Evolutionary conservation across 1,139 yeast genomes (phyloP).

Genomic region (Geotrichum macrosporum): DNA sequence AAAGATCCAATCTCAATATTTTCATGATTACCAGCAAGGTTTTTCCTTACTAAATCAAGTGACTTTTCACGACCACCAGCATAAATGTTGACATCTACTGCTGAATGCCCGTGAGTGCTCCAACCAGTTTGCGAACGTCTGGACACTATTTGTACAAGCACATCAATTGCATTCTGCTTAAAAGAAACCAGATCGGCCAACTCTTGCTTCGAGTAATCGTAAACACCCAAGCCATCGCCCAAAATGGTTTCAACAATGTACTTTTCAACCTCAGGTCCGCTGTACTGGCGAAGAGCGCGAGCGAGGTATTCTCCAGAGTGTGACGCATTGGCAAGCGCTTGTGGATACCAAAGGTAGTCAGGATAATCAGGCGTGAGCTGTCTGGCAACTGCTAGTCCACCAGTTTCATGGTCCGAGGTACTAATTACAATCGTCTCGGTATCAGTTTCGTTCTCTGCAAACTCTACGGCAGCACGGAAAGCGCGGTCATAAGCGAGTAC

Average conservation of each 20-base stretch:
- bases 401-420: conserved; percentile 90
- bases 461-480: conserved; percentile 62
- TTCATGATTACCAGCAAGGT: conserved; percentile 51
- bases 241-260: conserved; percentile 52
- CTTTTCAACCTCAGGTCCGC: conserved; percentile 36
- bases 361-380: conserved; percentile 59
- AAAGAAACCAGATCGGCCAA: conserved; percentile 36
- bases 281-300: conserved; percentile 37
- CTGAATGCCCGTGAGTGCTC: conserved; percentile 87
- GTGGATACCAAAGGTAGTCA: conserved; percentile 74
- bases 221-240: conserved; percentile 56
- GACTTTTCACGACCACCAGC: conserved; percentile 56
- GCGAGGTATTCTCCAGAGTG: conserved; percentile 71
- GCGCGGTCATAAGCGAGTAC: conserved; percentile 74
- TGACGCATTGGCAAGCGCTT: conserved; percentile 56
- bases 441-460: conserved; percentile 56
- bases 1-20: conserved; percentile 76
- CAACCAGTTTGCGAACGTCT: conserved; percentile 74
- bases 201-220: conserved; percentile 50
- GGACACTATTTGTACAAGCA: conserved; percentile 58
- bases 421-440: conserved; percentile 70
- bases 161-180: conserved; percentile 39
- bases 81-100: conserved; percentile 83
- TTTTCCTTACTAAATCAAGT: conserved; percentile 38
- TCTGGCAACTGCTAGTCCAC: conserved; percentile 75